Conservation (phyloP, 2,329 filamentous ascomycete species). For the Teratosphaeria zuluensis region DNA sequence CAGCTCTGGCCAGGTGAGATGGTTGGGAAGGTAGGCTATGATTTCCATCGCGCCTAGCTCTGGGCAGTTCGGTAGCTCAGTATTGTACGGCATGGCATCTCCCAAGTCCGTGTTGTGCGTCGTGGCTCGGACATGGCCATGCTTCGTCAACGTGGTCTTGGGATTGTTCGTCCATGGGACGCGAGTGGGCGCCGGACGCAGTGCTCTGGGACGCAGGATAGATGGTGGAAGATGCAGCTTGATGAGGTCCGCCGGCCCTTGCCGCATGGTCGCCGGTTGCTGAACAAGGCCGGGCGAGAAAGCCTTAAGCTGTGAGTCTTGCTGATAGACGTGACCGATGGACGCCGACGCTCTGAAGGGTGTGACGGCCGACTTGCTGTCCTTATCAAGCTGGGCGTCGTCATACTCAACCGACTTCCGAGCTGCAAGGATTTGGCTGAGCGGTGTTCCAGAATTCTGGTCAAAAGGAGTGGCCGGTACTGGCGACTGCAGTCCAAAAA, state of each 20-base stretch:
- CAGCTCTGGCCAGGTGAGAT: constrained; percentile 4
- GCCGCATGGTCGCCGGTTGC: background rate
- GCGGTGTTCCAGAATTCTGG: background rate
- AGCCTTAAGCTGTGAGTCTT: background rate
- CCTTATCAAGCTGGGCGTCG: background rate
- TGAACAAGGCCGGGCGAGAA: background rate
- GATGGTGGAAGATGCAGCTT: background rate
- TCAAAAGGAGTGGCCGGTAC: background rate
- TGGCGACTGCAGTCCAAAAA: background rate
- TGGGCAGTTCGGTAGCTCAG: background rate
- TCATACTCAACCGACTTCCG: background rate
- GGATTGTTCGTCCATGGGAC: background rate
- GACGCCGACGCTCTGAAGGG: background rate
- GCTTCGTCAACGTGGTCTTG: background rate
- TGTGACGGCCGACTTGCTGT: background rate
- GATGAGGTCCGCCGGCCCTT: background rate
- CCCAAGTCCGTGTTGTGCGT: background rate
- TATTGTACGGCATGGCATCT: background rate
- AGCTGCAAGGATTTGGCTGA: background rate
- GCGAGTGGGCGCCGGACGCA: background rate
- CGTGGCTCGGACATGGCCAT: background rate
- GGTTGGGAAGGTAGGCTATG: constrained; percentile 7
- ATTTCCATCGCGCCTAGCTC: constrained; percentile 8
- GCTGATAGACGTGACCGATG: background rate
- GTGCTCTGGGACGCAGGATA: background rate